These are phyloP conservation scores for Pythium dissimile DNA, from an alignment of 352 stramenopile genomes.

Conservation along the genomic window DNA sequence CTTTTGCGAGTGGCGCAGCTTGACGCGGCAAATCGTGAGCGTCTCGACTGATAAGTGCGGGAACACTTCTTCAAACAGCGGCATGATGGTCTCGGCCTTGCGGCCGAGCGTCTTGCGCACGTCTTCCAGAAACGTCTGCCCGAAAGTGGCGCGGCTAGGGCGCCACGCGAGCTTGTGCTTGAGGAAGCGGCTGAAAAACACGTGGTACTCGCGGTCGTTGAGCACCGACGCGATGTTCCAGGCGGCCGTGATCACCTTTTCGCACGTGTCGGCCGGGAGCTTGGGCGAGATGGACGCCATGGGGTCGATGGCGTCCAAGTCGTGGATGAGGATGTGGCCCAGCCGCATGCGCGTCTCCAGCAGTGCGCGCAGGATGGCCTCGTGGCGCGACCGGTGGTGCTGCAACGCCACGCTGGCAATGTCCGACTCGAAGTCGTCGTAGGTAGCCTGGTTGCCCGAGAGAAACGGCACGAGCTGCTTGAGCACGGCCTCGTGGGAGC, in stretches of 20 bases:
- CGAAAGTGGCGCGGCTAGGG: constrained; percentile 72
- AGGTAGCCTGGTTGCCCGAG: constrained; percentile 72
- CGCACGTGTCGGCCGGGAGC: constrained; percentile 55
- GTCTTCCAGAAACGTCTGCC: constrained; percentile 76
- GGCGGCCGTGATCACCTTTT: constrained; percentile 77
- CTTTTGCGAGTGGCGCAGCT: constrained; percentile 67
- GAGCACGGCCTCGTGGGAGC: constrained; percentile 59
- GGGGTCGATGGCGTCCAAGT: constrained; percentile 74
- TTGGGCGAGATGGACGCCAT: constrained; percentile 52
- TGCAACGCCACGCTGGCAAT: constrained; percentile 54
- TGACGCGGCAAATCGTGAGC: constrained; percentile 82
- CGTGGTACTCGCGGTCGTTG: constrained; percentile 82
- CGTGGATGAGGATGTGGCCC: constrained; percentile 78
- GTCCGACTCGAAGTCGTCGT: constrained; percentile 69
- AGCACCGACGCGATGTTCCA: constrained; percentile 86
- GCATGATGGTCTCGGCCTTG: constrained; percentile 66
- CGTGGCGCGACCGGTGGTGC: constrained; percentile 78
- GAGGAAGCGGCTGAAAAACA: constrained; percentile 85
- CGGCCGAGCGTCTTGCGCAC: constrained; percentile 61
- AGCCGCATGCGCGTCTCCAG: constrained; percentile 83
- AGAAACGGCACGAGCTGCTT: constrained; percentile 73
- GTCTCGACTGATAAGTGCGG: constrained; percentile 81
- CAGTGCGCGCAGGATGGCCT: constrained; percentile 73
- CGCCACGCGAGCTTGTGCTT: constrained; percentile 87
- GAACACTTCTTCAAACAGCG: constrained; percentile 73